A percentile compares a stretch with the other conserved stretches of the same genome.
Conservation (phyloP, 116 monocot species). For the Dioscorea cayenensis region DNA sequence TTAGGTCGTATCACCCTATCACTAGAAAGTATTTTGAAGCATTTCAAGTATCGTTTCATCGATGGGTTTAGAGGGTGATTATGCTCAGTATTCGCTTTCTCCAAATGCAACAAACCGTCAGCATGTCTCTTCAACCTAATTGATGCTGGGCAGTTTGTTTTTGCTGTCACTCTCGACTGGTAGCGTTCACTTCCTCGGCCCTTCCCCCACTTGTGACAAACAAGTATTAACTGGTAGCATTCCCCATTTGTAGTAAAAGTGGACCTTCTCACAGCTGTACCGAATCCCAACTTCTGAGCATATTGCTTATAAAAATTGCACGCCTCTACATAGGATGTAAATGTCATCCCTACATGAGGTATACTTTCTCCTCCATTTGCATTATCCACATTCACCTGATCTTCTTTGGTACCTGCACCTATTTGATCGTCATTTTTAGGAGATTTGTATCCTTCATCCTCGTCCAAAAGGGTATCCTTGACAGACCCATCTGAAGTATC, state of each 20-base stretch:
- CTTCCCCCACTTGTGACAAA: slow-evolving; percentile 10
- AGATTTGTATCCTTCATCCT: not conserved
- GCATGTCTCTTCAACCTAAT: slow-evolving; percentile 9
- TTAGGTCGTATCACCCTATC: slow-evolving; percentile 2
- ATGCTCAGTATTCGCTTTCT: slow-evolving; percentile 18
- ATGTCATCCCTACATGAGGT: slow-evolving; percentile 14
- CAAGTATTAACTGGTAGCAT: slow-evolving; percentile 11
- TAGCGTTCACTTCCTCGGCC: slow-evolving; percentile 7
- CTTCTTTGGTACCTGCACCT: not conserved
- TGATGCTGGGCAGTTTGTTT: slow-evolving; percentile 24
- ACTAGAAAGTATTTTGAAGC: slow-evolving; percentile 14
- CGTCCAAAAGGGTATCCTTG: not conserved
- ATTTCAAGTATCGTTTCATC: slow-evolving; percentile 1
- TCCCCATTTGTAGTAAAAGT: slow-evolving; percentile 11
- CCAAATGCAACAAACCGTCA: slow-evolving; percentile 21
- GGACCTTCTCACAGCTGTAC: slow-evolving; percentile 12
- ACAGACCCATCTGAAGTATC: not conserved
- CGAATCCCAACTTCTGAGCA: slow-evolving; percentile 15
- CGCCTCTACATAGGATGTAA: slow-evolving; percentile 17
- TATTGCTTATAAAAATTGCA: slow-evolving; percentile 19
- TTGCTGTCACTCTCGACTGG: slow-evolving; percentile 7
- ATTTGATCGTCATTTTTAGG: not conserved
- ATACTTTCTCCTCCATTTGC: slow-evolving; percentile 6
- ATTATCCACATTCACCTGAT: not conserved
- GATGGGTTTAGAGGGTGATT: slow-evolving; percentile 16